Evolutionary conservation across 495 filamentous ascomycete genomes (phyloP).

Genomic region (Astrothelium subdiscretum): DNA sequence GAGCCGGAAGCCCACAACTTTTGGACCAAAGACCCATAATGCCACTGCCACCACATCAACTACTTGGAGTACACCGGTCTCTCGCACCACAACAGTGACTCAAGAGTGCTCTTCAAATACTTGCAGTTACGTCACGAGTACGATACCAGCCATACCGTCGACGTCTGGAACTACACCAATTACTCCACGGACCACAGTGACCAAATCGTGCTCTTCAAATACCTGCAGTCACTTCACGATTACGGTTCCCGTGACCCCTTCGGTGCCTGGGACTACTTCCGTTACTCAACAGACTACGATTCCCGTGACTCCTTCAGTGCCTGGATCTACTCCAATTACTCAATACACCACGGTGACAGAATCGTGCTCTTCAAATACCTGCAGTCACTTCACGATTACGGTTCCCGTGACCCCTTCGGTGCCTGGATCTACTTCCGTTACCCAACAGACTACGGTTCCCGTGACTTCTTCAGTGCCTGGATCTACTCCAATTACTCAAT

Average conservation of each 20-base stretch:
- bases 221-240: too few relatives aligned
- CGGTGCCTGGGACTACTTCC: not conserved
- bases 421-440: not conserved
- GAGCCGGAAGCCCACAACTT: not conserved
- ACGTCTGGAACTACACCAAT: not conserved
- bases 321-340: not conserved
- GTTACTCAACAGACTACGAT: not conserved
- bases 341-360: too few relatives aligned
- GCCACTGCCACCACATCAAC: not conserved
- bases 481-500: too few relatives aligned
- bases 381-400: too few relatives aligned
- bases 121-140: not conserved
- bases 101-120: not conserved
- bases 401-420: not conserved
- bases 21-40: not conserved
- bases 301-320: not conserved
- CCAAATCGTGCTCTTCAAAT: too few relatives aligned
- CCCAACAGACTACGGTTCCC: not conserved
- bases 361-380: too few relatives aligned
- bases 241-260: not conserved
- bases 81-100: not conserved
- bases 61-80: not conserved
- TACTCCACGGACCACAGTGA: too few relatives aligned
- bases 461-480: not conserved
- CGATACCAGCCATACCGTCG: not conserved